Evolutionary conservation across 2,329 filamentous ascomycete genomes (phyloP), one percentile per base, ranked within the genome.

Genomic region (Fusarium miscanthi): DNA sequence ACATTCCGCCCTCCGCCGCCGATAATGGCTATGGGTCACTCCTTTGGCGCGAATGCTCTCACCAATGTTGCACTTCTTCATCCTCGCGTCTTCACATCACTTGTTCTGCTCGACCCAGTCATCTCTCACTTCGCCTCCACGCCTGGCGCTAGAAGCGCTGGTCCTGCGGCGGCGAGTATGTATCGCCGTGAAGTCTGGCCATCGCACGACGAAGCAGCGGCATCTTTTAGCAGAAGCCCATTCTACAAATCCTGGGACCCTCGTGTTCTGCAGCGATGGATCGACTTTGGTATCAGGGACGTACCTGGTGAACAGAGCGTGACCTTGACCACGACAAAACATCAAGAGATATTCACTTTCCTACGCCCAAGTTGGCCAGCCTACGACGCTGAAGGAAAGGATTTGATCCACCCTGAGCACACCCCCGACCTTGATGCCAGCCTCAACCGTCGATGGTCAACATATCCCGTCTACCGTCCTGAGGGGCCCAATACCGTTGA

Each of bases 181-280:
- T 86, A 87, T 71, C 90, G 95, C 19, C 90, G 94, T 46, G 95
- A 98, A 74, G 77, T 88, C 62, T 98, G 95, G 96, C 92, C 94
- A 1, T 94, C 92, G 1, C 89, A 92, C 14, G 83, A 85, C 53
- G 92, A 86, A 5, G 95, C 95, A 25, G 87, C 86, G 59, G 87
- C 87, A 17, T 83, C 89, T 16, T 94, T 97, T 82, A 82, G 84
- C 57, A 88, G 87, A 60, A 92, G 77, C 63, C 70, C 73, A 1
- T 97, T 97, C 83, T 98, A 97, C 82, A 86, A 90, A 71, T 76
- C 87, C 16, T 98, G 95, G 95, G 94, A 98, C 77, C 85, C 88
- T 3, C 88, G 94, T 49, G 94, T 95, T 0, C 85, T 98, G 1
- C 89, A 94, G 16, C 74, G 72, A 6, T 83, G 79, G 78, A 82